Percentiles rank a stretch among this genome's conserved stretches.
Conservation (phyloP, 441 rosid genomes). For the Adansonia rubrostipa region DNA sequence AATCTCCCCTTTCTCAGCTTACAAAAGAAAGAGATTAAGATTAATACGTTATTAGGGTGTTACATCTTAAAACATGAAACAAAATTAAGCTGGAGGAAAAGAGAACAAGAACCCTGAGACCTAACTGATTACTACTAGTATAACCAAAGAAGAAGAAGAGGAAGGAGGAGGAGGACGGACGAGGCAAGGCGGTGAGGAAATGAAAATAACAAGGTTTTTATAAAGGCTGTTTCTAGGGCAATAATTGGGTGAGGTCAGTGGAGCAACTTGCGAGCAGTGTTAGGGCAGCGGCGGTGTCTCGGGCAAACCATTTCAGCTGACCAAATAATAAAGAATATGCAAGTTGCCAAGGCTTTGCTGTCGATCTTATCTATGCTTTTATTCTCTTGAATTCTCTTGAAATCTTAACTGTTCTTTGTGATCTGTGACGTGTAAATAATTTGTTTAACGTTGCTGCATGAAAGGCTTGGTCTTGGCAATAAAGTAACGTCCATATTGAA, state of each 20-base stretch:
- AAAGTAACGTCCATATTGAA: too few relatives aligned
- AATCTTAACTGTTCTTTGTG: too few relatives aligned
- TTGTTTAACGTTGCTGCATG: too few relatives aligned
- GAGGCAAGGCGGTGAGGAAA: background rate
- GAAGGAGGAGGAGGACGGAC: background rate
- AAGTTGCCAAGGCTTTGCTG: background rate
- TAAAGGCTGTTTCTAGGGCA: constrained; percentile 2
- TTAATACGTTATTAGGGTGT: too few relatives aligned
- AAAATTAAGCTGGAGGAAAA: background rate
- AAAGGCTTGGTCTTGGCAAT: too few relatives aligned
- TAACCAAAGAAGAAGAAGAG: background rate
- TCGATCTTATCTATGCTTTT: background rate
- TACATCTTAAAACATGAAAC: too few relatives aligned
- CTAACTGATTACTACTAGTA: background rate
- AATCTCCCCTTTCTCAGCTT: too few relatives aligned
- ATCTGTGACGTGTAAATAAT: background rate
- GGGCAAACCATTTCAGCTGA: constrained; percentile 8
- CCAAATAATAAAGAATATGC: constrained; percentile 9
- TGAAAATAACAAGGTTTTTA: background rate
- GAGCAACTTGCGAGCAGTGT: background rate
- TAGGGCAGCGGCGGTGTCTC: constrained; percentile 7
- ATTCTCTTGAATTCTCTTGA: background rate
- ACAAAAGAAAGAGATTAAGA: too few relatives aligned
- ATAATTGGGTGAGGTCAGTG: background rate
- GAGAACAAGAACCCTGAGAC: background rate